Evolutionary conservation across 1,139 yeast species (phyloP), one percentile per base, ranked within the genome.

Genomic region (Diutina neorugosa): DNA sequence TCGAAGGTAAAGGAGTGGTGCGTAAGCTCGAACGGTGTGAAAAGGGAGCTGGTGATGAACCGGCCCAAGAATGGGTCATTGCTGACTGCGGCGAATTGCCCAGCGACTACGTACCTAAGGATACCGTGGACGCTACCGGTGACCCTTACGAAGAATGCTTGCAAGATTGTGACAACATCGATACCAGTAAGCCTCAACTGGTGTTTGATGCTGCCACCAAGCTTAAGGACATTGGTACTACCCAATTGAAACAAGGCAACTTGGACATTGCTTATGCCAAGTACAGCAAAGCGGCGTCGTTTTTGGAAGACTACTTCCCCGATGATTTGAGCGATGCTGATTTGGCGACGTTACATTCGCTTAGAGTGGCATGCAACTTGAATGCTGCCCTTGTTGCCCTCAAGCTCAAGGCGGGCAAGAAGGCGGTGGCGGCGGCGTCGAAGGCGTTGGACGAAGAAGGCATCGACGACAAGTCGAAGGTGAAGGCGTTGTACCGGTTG

Each of bases 401-500:
- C 61, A 88, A 87, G 65, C 64, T 81, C 59, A 76, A 78, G 54
- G 73, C 80, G 53, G 81, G 81, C 53, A 73, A 71, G 57, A 79
- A 77, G 25, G 82, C 84, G 0, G 69, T 88, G 52, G 66, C 69
- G 47, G 81, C 86, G 2, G 79, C 96, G 2, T 68, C 80, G 3
- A 80, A 79, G 52, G 96, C 89, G 0, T 73, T 88, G 54, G 84
- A 77, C 43, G 77, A 76, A 27, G 84, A 82, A 50, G 76, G 70
- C 2, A 71, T 85, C 12, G 88, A 81, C 53, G 85, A 79, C 54
- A 79, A 81, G 60, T 81, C 87, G 31, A 79, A 77, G 65, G 89
- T 95, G 8, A 91, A 91, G 72, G 96, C 96, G 0, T 73, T 79
- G 53, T 91, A 86, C 71, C 82, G 97, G 65, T 82, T 89, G 68